Percentiles rank a stretch among this genome's conserved stretches.
Evolutionary conservation across 495 filamentous ascomycete genomes (phyloP).

Genomic region (Copromyces sp.): DNA sequence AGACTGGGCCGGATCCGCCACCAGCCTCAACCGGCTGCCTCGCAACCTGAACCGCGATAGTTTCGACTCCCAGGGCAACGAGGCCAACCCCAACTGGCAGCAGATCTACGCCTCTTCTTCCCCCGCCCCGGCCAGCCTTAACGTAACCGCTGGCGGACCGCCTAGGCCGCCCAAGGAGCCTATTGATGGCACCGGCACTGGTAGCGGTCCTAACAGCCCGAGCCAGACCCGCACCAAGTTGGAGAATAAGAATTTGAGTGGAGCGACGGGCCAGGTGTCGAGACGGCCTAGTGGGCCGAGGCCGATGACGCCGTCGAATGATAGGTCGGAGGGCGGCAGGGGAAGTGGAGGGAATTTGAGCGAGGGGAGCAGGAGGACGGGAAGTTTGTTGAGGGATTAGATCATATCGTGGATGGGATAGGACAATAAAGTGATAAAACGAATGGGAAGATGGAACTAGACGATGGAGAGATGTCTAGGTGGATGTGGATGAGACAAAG

Average conservation of each 20-base stretch:
- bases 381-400: constrained; percentile 1
- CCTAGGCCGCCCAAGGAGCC: constrained; percentile 46
- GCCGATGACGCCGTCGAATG: constrained; percentile 39
- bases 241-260: constrained; percentile 40
- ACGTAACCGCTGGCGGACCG: constrained; percentile 23
- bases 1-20: constrained; percentile 60
- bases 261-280: constrained; percentile 28
- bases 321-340: constrained; percentile 13
- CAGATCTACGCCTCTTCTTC: constrained; percentile 15
- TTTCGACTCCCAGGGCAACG: constrained; percentile 23
- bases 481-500: background rate
- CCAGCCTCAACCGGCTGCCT: constrained; percentile 35
- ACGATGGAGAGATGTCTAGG: background rate
- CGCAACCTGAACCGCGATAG: constrained; percentile 35
- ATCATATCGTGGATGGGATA: too few relatives aligned
- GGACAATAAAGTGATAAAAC: background rate
- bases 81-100: constrained; percentile 30
- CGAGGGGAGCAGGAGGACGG: constrained; percentile 14
- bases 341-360: constrained; percentile 5
- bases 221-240: constrained; percentile 25
- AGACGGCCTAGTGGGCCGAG: constrained; percentile 41
- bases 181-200: constrained; percentile 16
- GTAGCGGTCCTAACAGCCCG: constrained; percentile 2
- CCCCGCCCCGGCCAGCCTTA: constrained; percentile 19
- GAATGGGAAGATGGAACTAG: background rate